Percentiles rank a stretch among this genome's conserved stretches.
These are phyloP conservation scores for Plasmodium relictum DNA, from an alignment of 169 alveolate genomes.

Conservation along the genomic window DNA sequence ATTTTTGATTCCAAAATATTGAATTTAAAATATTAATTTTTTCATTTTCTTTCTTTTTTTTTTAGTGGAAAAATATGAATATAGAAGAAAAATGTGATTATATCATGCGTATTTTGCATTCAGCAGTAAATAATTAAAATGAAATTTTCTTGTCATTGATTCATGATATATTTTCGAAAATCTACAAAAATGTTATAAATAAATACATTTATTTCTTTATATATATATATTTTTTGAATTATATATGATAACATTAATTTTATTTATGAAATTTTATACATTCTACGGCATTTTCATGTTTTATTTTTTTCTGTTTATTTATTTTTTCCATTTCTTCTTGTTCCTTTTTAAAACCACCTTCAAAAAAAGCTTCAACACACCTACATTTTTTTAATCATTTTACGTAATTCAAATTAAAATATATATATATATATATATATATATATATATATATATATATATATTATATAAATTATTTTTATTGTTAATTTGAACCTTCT, in stretches of 20 bases:
- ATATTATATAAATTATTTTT: not conserved
- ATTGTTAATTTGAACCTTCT: constrained; percentile 30
- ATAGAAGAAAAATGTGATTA: constrained; percentile 73
- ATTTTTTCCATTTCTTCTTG: constrained; percentile 58
- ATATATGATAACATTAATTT: constrained; percentile 1
- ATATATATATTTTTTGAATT: not conserved
- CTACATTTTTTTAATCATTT: constrained; percentile 35
- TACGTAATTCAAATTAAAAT: not conserved
- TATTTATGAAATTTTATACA: constrained; percentile 20
- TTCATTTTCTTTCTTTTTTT: constrained; percentile 27
- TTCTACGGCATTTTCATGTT: constrained; percentile 55
- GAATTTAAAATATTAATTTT: constrained; percentile 3
- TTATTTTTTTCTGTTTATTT: constrained; percentile 32
- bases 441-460: constrained; percentile 5
- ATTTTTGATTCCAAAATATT: not conserved
- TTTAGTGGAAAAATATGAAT: constrained; percentile 67
- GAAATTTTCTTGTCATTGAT: constrained; percentile 5
- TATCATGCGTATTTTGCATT: constrained; percentile 48
- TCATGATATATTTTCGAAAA: constrained; percentile 69
- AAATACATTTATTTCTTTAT: not conserved
- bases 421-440: constrained; percentile 15
- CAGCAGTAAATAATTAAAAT: constrained; percentile 23
- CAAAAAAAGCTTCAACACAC: constrained; percentile 74
- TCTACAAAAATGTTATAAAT: constrained; percentile 25
- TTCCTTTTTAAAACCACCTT: constrained; percentile 32